These are phyloP conservation scores for Cystobasidium slooffiae DNA, from an alignment of 1,284 basidiomycete genomes.

Conservation along the genomic window DNA sequence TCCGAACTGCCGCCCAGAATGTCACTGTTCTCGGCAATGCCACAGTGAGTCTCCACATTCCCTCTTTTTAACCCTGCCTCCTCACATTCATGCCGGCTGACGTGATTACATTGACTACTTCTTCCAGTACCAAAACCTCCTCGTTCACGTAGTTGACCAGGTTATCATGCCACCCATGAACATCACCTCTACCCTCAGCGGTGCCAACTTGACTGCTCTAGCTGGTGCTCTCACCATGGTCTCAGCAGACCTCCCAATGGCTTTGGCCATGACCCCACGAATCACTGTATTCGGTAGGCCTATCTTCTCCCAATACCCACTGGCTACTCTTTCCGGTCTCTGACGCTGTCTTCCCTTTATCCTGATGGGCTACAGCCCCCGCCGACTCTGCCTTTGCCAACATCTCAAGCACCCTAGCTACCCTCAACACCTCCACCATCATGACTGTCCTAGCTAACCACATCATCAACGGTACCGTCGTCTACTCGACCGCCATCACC, in stretches of 20 bases:
- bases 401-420: conserved; percentile 33
- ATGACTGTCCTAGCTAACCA: conserved; percentile 53
- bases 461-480: conserved; percentile 55
- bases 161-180: conserved; percentile 48
- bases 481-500: conserved; percentile 54
- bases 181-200: conserved; percentile 48
- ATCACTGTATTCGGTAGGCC: conserved; percentile 54
- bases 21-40: conserved; percentile 54
- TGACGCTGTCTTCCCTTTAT: no score
- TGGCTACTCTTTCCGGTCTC: neutral
- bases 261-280: conserved; percentile 50
- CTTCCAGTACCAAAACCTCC: conserved; percentile 45
- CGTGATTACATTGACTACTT: conserved; percentile 31
- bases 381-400: conserved; percentile 52
- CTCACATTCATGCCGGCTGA: conserved; percentile 5
- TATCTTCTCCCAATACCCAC: neutral
- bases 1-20: conserved; percentile 44
- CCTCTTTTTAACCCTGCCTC: no score
- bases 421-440: conserved; percentile 44
- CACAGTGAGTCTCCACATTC: conserved; percentile 6
- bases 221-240: conserved; percentile 46
- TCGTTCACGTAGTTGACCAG: conserved; percentile 46
- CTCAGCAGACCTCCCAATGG: conserved; percentile 45
- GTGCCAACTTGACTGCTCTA: conserved; percentile 48
- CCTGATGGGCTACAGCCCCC: conserved; percentile 47